Percentiles rank a stretch among this genome's conserved stretches.
phyloP scores from a whole-genome alignment of 179 eudicot species.

The Beta corolliflora region DNA sequence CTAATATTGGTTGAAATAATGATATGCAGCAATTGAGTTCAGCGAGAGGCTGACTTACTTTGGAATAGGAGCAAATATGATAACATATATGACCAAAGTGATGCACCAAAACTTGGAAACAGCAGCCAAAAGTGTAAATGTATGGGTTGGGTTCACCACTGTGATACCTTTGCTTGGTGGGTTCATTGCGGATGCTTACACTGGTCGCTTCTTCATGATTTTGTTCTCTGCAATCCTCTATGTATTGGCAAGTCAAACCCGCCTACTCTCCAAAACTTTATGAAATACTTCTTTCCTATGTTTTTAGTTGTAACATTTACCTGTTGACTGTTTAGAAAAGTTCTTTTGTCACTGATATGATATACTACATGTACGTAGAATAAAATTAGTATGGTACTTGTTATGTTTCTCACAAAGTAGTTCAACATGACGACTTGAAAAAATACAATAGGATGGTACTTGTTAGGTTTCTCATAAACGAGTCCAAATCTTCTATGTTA shows the following conservation, averaged over 20 bases:
- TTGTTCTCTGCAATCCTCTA: conserved; percentile 58
- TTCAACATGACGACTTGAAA: too few relatives aligned
- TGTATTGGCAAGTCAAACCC: conserved; percentile 8
- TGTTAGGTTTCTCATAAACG: too few relatives aligned
- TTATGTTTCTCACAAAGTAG: too few relatives aligned
- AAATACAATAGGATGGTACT: too few relatives aligned
- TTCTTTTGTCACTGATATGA: too few relatives aligned
- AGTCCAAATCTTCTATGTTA: too few relatives aligned
- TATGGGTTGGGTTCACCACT: conserved; percentile 80
- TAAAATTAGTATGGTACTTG: too few relatives aligned
- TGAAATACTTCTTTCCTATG: too few relatives aligned
- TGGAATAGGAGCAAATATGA: conserved; percentile 71
- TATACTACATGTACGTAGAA: too few relatives aligned
- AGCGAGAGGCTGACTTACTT: conserved; percentile 89
- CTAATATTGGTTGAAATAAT: conserved; percentile 48
- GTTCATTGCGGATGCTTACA: conserved; percentile 73
- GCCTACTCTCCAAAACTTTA: too few relatives aligned
- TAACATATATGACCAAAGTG: conserved; percentile 76
- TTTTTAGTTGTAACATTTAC: too few relatives aligned
- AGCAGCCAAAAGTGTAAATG: conserved; percentile 66
- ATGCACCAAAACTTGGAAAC: conserved; percentile 76
- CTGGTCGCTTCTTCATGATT: conserved; percentile 69
- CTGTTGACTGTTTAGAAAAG: too few relatives aligned
- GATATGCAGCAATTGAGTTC: conserved; percentile 77
- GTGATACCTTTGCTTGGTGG: conserved; percentile 83